A percentile compares a stretch with the other conserved stretches of the same genome.
These are phyloP conservation scores for Clonostachys solani DNA, from an alignment of 2,329 filamentous ascomycete species.

Conservation along the genomic window DNA sequence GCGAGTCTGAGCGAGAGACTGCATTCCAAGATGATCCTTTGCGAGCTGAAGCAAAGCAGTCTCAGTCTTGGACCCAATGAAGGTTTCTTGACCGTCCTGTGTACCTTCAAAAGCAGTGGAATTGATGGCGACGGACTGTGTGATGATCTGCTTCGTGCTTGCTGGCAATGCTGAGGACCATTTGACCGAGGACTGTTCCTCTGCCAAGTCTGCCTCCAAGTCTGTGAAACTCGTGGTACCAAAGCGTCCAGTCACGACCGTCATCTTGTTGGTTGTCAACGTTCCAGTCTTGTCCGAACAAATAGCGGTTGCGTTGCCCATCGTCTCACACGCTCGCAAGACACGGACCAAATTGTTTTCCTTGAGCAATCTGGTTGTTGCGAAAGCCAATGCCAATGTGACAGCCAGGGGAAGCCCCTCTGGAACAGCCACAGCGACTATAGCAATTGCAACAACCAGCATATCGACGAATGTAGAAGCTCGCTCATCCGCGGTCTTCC, in stretches of 20 bases:
- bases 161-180: constrained; percentile 1
- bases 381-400: constrained; percentile 60
- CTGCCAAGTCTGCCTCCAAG: constrained; percentile 1
- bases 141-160: constrained; percentile 27
- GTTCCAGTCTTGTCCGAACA: constrained; percentile 52
- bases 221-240: constrained; percentile 10
- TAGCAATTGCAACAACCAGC: constrained; percentile 61
- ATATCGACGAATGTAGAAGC: constrained; percentile 54
- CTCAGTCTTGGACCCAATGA: constrained; percentile 52
- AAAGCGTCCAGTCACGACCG: constrained; percentile 12
- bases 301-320: constrained; percentile 66
- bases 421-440: constrained; percentile 64
- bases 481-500: constrained; percentile 49
- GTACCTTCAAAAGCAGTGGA: constrained; percentile 51
- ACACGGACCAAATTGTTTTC: constrained; percentile 64
- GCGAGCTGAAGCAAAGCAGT: constrained; percentile 46
- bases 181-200: constrained; percentile 12
- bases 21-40: constrained; percentile 43
- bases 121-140: constrained; percentile 29
- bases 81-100: constrained; percentile 24
- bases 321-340: constrained; percentile 62
- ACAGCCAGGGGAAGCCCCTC: constrained; percentile 65
- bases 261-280: constrained; percentile 19
- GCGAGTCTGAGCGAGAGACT: constrained; percentile 37
- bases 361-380: constrained; percentile 61